Evolutionary conservation across 2,329 filamentous ascomycete species (phyloP), one percentile per base, ranked within the genome.

Genomic region (Scleromitrula shiraiana): DNA sequence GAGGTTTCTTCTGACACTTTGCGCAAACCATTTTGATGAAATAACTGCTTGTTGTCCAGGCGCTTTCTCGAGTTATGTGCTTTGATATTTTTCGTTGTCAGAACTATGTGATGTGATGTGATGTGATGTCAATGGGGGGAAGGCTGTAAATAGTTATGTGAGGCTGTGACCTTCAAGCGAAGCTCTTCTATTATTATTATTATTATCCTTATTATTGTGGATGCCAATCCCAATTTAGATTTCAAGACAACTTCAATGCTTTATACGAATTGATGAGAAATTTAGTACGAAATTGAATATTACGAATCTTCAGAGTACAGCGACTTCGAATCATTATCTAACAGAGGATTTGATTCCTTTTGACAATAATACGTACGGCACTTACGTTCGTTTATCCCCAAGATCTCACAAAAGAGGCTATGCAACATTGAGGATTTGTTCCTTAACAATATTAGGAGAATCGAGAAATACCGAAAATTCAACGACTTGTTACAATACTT

Each of bases 1-100:
- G 45, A 77, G 72, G 64, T 79, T 82, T 59, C 64, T 80, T 81
- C 58, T 80, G 72, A 57, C 80, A 83, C 67, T 79, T 82, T 53
- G 71, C 65, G 68, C 80, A 83, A 50, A 83, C 80, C 80, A 82
- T 82, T 41, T 54, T 67, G 52, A 33, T 17, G 23, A n/a, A n/a
- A 3, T 24, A 14, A 8, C n/a, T 14, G n/a, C n/a, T n/a, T n/a
- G 7, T 22, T 42, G 12, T 19, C 23, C 15, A 24, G 22, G 6
- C 22, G 17, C n/a, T n/a, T n/a, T n/a, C n/a, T n/a, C n/a, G n/a
- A n/a, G n/a, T n/a, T n/a, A n/a, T 35, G 36, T 50, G 20, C 14
- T 53, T 48, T 17, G 44, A 29, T 40, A 50, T 64, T 35, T 39
- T 17, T 17, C 42, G 41, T 41, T 41, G 41, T n/a, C n/a, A n/a